phyloP scores from a whole-genome alignment of 2,329 filamentous ascomycete species.

The Scedosporium apiospermum region DNA sequence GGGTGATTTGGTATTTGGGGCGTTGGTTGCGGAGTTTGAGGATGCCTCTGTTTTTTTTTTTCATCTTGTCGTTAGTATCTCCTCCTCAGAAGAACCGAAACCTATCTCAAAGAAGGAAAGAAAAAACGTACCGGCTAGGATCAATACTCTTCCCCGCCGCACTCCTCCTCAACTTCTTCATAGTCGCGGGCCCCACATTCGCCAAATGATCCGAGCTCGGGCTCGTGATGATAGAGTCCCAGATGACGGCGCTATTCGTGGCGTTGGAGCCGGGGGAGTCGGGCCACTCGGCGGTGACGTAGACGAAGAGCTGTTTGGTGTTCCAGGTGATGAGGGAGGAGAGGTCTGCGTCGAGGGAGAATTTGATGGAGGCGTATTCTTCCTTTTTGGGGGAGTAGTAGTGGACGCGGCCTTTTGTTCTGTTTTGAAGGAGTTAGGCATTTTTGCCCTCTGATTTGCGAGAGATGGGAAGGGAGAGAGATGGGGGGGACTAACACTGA shows the following conservation, averaged over 20 bases:
- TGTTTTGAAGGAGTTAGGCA: slow-evolving; percentile 23
- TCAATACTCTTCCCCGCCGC: slow-evolving; percentile 52
- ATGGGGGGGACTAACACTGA: slow-evolving; percentile 59
- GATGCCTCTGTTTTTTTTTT: slow-evolving; percentile 44
- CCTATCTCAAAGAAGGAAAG: slow-evolving; percentile 3
- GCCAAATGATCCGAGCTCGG: slow-evolving; percentile 53
- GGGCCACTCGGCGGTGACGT: slow-evolving; percentile 72
- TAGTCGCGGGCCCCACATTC: slow-evolving; percentile 49
- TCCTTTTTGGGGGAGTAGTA: slow-evolving; percentile 91
- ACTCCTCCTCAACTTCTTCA: slow-evolving; percentile 53
- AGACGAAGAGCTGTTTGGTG: slow-evolving; percentile 96
- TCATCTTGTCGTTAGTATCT: neutral
- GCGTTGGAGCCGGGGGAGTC: slow-evolving; percentile 21
- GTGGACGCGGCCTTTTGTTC: slow-evolving; percentile 83
- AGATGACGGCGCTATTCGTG: slow-evolving; percentile 75
- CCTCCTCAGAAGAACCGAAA: too few relatives aligned
- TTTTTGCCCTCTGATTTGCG: neutral
- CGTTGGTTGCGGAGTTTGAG: slow-evolving; percentile 74
- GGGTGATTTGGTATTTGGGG: slow-evolving; percentile 95
- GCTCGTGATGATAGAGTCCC: slow-evolving; percentile 87
- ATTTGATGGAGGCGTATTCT: slow-evolving; percentile 91
- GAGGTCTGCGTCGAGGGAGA: slow-evolving; percentile 87
- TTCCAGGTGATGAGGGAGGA: slow-evolving; percentile 96
- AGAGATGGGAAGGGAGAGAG: neutral
- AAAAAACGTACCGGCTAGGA: slow-evolving; percentile 38